These are phyloP conservation scores for Larix sibirica DNA, from an alignment of 83 land plant species.

Conservation along the genomic window DNA sequence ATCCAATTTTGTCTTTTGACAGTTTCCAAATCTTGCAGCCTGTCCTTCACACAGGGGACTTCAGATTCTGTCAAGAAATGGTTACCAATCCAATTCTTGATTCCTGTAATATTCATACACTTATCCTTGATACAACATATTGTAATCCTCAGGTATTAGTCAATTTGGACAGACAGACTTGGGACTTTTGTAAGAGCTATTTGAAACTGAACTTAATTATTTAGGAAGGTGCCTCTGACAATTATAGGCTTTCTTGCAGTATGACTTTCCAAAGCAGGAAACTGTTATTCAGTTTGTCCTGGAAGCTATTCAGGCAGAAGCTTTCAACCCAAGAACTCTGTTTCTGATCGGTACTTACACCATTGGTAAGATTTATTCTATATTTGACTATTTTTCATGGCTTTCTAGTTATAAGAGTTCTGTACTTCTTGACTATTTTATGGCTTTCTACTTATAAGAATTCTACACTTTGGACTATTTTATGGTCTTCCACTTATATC, in stretches of 20 bases:
- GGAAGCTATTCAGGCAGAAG: conserved; percentile 97
- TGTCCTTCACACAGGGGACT: conserved; percentile 97
- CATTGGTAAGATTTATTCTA: conserved; percentile 53
- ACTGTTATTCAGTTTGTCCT: conserved; percentile 93
- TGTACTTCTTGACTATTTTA: too few species aligned
- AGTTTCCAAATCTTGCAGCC: conserved; percentile 45
- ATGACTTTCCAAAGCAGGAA: conserved; percentile 98
- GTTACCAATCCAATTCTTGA: conserved; percentile 32
- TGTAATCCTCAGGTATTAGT: conserved; percentile 84
- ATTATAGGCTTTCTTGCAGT: conserved; percentile 45
- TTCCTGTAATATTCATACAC: conserved; percentile 60
- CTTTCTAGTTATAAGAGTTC: too few species aligned
- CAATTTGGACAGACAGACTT: background rate
- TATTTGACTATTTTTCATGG: background rate
- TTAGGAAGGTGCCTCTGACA: conserved; percentile 1
- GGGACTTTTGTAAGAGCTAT: background rate
- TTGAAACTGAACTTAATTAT: background rate
- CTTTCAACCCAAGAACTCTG: conserved; percentile 91
- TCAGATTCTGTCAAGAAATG: conserved; percentile 83
- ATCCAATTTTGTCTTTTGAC: conserved; percentile 12
- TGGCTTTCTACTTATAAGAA: too few species aligned
- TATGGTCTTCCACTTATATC: too few species aligned
- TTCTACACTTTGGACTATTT: too few species aligned
- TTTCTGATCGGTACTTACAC: conserved; percentile 98
- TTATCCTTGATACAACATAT: conserved; percentile 97